These are phyloP conservation scores for Trichomonas gallinae DNA, from an alignment of 208 protist genomes.

Conservation along the genomic window DNA sequence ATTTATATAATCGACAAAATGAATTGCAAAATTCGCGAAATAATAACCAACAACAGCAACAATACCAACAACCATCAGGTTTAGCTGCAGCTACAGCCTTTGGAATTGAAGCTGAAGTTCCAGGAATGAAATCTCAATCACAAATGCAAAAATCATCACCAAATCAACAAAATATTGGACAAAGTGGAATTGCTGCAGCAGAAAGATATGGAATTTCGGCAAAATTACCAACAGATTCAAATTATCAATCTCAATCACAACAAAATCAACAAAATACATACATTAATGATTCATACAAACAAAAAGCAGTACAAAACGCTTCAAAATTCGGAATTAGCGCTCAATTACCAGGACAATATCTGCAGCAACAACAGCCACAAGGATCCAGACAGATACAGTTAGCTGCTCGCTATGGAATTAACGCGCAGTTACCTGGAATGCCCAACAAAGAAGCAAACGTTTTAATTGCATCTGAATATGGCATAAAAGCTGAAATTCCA, in stretches of 20 bases:
- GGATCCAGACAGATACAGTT: neutral
- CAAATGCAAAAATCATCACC: too few relatives aligned
- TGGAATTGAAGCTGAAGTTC: neutral
- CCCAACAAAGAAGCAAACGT: neutral
- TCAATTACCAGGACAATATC: neutral
- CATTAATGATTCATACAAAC: neutral
- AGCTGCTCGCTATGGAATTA: neutral
- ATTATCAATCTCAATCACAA: neutral
- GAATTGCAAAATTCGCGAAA: neutral
- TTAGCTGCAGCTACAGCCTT: neutral
- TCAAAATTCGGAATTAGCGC: neutral
- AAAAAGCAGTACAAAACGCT: neutral
- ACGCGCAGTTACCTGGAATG: neutral
- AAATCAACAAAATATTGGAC: neutral
- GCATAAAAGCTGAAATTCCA: neutral
- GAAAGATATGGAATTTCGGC: neutral
- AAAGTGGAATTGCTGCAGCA: neutral
- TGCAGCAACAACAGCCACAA: neutral
- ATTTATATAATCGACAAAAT: neutral
- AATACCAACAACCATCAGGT: neutral
- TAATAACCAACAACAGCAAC: neutral
- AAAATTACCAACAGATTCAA: neutral
- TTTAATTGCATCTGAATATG: neutral
- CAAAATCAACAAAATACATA: neutral
- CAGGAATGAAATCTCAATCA: neutral